Base-by-base conservation (phyloP, 352 stramenopile species). In the Sclerospora graminicola region DNA sequence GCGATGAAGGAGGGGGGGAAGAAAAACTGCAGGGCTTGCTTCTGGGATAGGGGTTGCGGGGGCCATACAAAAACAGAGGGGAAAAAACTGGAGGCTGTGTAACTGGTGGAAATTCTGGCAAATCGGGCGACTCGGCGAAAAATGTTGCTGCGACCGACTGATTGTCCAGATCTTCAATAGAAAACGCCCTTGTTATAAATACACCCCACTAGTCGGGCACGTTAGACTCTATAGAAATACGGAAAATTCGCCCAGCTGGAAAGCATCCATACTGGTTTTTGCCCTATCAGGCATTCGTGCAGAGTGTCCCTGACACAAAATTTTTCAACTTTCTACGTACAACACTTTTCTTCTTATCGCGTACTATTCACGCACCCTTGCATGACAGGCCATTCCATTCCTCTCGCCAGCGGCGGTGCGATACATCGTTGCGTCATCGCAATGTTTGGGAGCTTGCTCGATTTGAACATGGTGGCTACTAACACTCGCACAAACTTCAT, bases 31-130 rank as follows among this genome's bases (percentile, higher is more conserved):
- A 48, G 55, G 47, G 27, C 18, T 15, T 23, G 23, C 21, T 41
- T 62, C 63, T 57, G 61, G 51, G 59, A 62, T 49, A 59, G 48
- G 45, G 57, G 56, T 30, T 32, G 16, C 30, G 41, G 27, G 9
- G 32, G 21, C 4, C 28, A 63, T 63, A 59, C 54, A 60, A 59
- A 63, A 59, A 56, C 40, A 26, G 14, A 15, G 5, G 24, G 40
- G 15, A 34, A 38, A 54, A 57, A 57, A 57, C 51, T 31, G 42
- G 52, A 46, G 47, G 45, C 39, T 54, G 48, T 59, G 54, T 63
- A 63, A 63, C 54, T 51, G 49, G 43, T 57, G 41, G 35, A 30
- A 57, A 59, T 63, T 45, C 37, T 59, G 43, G 43, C 48, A 45
- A 62, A 62, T 62, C 48, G 43, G 37, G 24, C 41, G 40, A 11